Evolutionary conservation across 345 rosid species (phyloP).

Genomic region (Schrenkiella parvula): DNA sequence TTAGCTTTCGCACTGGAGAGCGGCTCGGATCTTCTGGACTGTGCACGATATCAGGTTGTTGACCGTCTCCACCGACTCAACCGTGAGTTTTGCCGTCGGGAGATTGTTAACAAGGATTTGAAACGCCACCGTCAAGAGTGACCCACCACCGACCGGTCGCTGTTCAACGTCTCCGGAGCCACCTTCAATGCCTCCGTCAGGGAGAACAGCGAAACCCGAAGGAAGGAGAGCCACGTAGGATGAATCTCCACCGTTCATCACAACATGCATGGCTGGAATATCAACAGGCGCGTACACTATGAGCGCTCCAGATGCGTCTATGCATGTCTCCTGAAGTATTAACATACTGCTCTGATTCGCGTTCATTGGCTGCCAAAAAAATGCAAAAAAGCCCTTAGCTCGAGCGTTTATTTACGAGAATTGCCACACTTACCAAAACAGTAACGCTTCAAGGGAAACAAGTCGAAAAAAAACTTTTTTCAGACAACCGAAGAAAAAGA

Average conservation of each 20-base stretch:
- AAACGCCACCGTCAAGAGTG: slow-evolving; percentile 74
- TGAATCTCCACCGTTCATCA: slow-evolving; percentile 71
- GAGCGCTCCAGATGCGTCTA: slow-evolving; percentile 52
- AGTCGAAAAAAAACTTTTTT: slow-evolving; percentile 28
- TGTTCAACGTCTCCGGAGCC: slow-evolving; percentile 14
- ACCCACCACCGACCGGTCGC: slow-evolving; percentile 43
- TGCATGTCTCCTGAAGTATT: slow-evolving; percentile 66
- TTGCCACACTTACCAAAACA: slow-evolving; percentile 22
- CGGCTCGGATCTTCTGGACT: slow-evolving; percentile 65
- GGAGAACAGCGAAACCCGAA: slow-evolving; percentile 76
- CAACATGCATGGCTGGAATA: slow-evolving; percentile 50
- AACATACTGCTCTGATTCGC: slow-evolving; percentile 60
- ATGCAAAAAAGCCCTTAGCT: background rate
- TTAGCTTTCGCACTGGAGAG: slow-evolving; percentile 37
- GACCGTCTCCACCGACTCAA: slow-evolving; percentile 77
- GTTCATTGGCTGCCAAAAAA: slow-evolving; percentile 44
- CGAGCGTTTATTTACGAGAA: background rate
- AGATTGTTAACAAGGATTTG: slow-evolving; percentile 76
- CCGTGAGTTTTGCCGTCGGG: slow-evolving; percentile 77
- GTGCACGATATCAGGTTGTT: slow-evolving; percentile 73
- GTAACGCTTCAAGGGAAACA: slow-evolving; percentile 7
- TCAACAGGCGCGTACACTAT: slow-evolving; percentile 74
- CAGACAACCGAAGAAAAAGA: background rate
- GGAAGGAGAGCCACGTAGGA: slow-evolving; percentile 81
- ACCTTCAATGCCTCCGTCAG: slow-evolving; percentile 38